Evolutionary conservation across 2,329 filamentous ascomycete species (phyloP), one percentile per base, ranked within the genome.

Genomic region (Diaporthe sp.): DNA sequence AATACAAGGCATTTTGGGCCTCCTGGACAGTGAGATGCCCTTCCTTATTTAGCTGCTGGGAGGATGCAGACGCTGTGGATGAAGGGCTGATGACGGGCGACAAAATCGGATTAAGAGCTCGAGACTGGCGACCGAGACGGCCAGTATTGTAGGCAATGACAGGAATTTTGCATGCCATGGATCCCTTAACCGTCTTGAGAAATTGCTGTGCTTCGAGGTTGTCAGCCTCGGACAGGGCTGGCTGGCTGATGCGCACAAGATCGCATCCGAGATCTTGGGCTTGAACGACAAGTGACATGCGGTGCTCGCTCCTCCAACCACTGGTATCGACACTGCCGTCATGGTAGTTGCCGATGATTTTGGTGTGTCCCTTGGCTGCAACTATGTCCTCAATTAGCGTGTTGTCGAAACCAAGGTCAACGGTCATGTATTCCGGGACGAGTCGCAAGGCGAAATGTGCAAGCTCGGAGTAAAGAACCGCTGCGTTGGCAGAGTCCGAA

Each of bases 191-290:
- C 78, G 34, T 88, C 82, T 47, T 83, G 84, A 63, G 86, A 83
- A 75, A 85, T 84, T 83, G 83, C 60, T 88, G 85, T n/a, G 89
- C 85, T 0, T 86, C 85, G 74, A 87, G 85, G 73, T 89, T 89
- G 78, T 91, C 89, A 34, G 86, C 85, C 34, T 86, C 82, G 1
- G 82, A 84, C 28, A 81, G 82, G 31, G 87, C 86, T n/a, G 86
- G 85, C 76, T 89, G 88, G 12, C 85, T 88, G 49, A 91, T 82
- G 67, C 88, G 85, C 25, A 90, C 87, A 63, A 89, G 81, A 76
- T 89, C 86, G 78, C 88, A 91, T 2, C 88, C 88, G 3, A 90
- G 80, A 25, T 79, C 80, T 67, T 85, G 84, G 6, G 86, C 89
- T 57, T 31, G 67, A 39, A 31, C 6, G 34, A 57, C 49, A 28